Base-by-base conservation (phyloP, 129 eudicot species). In the Centella asiatica region DNA sequence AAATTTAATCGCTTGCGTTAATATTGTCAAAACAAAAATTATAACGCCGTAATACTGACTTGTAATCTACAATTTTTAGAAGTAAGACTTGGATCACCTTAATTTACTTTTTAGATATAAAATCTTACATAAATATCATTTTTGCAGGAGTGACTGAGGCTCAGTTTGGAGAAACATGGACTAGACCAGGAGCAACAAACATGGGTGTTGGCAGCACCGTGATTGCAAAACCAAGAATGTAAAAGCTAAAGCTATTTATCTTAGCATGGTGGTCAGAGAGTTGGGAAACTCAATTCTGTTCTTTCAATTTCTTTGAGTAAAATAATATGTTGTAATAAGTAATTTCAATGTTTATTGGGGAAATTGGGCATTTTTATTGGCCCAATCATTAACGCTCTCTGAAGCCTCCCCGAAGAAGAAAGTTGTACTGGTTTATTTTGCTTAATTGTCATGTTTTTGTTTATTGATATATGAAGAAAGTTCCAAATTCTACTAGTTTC, bases 121-220 rank as follows among this genome's bases (percentile, higher is more conserved):
- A 34, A 34, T 3, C 9, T 4, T 34, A 5, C 14, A 4, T 42
- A 4, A 8, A n/a, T 24, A 57, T 20, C 34, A 24, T 3, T 33
- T 23, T 61, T 69, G 76, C 69, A 86, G 97, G 97, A 25, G 97
- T 90, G 62, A 90, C 97, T 0, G 97, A 90, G 80, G 95, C 81
- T 44, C 97, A 90, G 45, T 90, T 90, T 58, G 68, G 82, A 65
- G 78, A 77, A 66, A 87, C 89, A 10, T 87, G 95, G 95, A 81
- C 95, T 0, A 87, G 95, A 77, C n/a, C 80, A 0, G 94, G 95
- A 32, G 64, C 90, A 8, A 75, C 77, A 0, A 65, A 76, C 47
- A 68, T 81, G 84, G 87, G 85, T 9, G 89, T 81, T 13, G 83
- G 84, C 11, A 77, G 61, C 33, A 75, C 77, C 4, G 80, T 90